These are phyloP conservation scores for Yarrowia sp. DNA, from an alignment of 805 yeast genomes.

Conservation along the genomic window DNA sequence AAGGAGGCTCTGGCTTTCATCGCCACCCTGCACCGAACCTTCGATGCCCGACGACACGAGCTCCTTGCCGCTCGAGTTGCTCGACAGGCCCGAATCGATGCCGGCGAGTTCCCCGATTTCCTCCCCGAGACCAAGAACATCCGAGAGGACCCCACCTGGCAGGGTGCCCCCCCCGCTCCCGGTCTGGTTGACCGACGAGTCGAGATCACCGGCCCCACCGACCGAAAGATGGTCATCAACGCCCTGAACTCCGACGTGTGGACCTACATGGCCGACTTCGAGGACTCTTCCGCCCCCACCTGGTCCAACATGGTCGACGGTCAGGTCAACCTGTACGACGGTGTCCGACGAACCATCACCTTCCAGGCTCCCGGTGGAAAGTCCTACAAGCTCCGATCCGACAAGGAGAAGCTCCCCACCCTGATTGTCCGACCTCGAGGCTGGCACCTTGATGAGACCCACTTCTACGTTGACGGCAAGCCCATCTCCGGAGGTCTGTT, in stretches of 20 bases:
- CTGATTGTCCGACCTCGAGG: slow-evolving; percentile 66
- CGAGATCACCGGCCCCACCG: slow-evolving; percentile 79
- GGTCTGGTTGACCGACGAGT: slow-evolving; percentile 76
- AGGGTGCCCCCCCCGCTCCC: slow-evolving; percentile 71
- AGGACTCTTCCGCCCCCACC: slow-evolving; percentile 75
- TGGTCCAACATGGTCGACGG: slow-evolving; percentile 73
- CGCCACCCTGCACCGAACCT: slow-evolving; percentile 70
- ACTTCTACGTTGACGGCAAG: slow-evolving; percentile 69
- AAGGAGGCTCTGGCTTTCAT: slow-evolving; percentile 69
- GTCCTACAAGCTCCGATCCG: slow-evolving; percentile 60
- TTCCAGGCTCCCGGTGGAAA: slow-evolving; percentile 51
- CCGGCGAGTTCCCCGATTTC: slow-evolving; percentile 71
- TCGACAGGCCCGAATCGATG: slow-evolving; percentile 63
- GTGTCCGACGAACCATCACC: slow-evolving; percentile 63
- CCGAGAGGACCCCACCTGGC: slow-evolving; percentile 72
- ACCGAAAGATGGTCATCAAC: slow-evolving; percentile 76
- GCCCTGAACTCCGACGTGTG: slow-evolving; percentile 73
- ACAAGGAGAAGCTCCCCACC: slow-evolving; percentile 58
- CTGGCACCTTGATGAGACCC: slow-evolving; percentile 75
- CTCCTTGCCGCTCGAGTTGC: slow-evolving; percentile 63
- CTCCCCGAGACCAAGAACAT: slow-evolving; percentile 68
- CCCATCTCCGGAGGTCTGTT: slow-evolving; percentile 70
- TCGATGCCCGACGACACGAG: slow-evolving; percentile 62
- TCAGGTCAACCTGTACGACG: slow-evolving; percentile 73
- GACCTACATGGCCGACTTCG: slow-evolving; percentile 79